Conservation (phyloP, 192 early-diverging fungal genomes). For the Coemansia sp. region DNA sequence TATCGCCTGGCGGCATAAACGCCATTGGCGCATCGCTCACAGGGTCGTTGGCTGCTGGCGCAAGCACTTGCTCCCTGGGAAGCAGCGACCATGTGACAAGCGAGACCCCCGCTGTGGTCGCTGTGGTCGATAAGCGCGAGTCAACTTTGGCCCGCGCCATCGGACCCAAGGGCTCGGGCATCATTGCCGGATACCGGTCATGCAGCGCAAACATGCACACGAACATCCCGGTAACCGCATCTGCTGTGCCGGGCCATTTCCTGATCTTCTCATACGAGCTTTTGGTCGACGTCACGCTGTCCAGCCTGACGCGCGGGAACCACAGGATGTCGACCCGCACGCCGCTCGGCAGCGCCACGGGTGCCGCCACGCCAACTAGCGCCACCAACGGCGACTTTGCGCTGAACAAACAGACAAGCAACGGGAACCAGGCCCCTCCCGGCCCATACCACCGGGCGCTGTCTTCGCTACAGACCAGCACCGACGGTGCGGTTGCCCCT, state of each 20-base stretch:
- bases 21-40: background rate
- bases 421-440: background rate
- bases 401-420: background rate
- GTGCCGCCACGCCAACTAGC: constrained; percentile 21
- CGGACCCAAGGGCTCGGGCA: constrained; percentile 20
- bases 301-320: constrained; percentile 32
- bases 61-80: background rate
- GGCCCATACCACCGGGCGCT: constrained; percentile 14
- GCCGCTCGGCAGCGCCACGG: constrained; percentile 26
- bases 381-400: constrained; percentile 7
- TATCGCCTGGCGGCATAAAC: background rate
- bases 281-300: constrained; percentile 39
- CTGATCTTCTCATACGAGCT: constrained; percentile 53
- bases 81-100: background rate
- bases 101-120: background rate
- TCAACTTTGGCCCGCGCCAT: constrained; percentile 17
- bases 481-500: background rate
- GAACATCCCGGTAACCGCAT: constrained; percentile 27
- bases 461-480: constrained; percentile 9
- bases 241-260: constrained; percentile 40
- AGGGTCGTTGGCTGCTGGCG: constrained; percentile 1
- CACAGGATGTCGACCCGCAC: constrained; percentile 39
- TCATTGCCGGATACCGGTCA: constrained; percentile 25
- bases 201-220: constrained; percentile 52
- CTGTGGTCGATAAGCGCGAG: constrained; percentile 15